Conservation (phyloP, 192 early-diverging fungal genomes). For the Obelidium mucronatum region DNA sequence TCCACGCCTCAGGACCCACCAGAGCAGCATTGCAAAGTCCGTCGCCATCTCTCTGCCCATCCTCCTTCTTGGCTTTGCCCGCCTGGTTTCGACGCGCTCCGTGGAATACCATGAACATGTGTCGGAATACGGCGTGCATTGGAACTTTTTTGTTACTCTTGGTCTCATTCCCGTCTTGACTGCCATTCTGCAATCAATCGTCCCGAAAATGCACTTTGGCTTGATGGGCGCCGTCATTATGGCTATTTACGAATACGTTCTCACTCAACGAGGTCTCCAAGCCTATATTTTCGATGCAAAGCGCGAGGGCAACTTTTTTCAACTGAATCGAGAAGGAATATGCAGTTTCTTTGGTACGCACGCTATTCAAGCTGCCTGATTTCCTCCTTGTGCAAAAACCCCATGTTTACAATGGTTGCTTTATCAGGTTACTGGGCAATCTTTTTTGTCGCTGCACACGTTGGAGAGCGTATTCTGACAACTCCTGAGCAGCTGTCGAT, state of each 20-base stretch:
- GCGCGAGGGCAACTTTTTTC: conserved; percentile 69
- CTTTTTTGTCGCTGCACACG: conserved; percentile 77
- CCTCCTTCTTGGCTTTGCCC: conserved; percentile 76
- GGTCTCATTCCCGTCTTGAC: conserved; percentile 84
- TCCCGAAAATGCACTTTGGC: conserved; percentile 65
- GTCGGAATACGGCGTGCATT: conserved; percentile 95
- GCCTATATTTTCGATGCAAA: conserved; percentile 79
- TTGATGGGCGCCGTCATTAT: conserved; percentile 58
- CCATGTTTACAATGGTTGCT: too few relatives aligned
- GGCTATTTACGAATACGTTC: conserved; percentile 39
- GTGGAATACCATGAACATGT: conserved; percentile 94
- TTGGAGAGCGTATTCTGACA: conserved; percentile 69
- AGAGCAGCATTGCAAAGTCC: conserved; percentile 37
- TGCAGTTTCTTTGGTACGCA: conserved; percentile 75
- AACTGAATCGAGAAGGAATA: conserved; percentile 91
- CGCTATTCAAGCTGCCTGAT: neutral
- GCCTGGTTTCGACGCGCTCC: conserved; percentile 75
- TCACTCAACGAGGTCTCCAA: neutral
- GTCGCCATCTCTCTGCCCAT: conserved; percentile 70
- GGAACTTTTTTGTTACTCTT: conserved; percentile 99
- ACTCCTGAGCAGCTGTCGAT: conserved; percentile 26
- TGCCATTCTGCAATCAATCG: conserved; percentile 57
- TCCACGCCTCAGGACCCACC: conserved; percentile 34
- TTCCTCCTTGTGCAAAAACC: neutral
- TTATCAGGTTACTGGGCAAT: conserved; percentile 80